Evolutionary conservation across 345 rosid species (phyloP).

Genomic region (Pistacia integerrima): DNA sequence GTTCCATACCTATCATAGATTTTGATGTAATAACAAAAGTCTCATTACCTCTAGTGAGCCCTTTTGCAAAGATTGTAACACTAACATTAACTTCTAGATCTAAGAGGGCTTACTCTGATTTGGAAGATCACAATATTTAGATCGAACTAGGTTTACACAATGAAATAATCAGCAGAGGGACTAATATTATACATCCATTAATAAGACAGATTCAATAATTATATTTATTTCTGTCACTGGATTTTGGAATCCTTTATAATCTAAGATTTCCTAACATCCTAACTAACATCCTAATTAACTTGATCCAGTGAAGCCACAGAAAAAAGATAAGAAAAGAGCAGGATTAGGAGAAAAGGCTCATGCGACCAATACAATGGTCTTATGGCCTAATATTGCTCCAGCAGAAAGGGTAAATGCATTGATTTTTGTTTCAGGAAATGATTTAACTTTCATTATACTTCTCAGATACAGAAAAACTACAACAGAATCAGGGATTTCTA

Average conservation of each 20-base stretch:
- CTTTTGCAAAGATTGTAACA: no score
- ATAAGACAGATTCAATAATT: not conserved
- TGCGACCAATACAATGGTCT: not conserved
- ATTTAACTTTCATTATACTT: not conserved
- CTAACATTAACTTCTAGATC: no score
- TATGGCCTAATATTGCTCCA: not conserved
- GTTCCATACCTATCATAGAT: no score
- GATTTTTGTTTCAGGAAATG: not conserved
- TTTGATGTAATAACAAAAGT: no score
- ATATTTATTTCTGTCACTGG: not conserved
- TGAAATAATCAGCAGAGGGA: not conserved
- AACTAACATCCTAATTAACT: not conserved
- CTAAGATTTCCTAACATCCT: not conserved
- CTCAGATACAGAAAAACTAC: constrained; percentile 5
- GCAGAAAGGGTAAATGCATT: not conserved
- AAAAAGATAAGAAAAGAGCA: not conserved
- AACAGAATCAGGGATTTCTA: not conserved
- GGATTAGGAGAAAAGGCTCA: not conserved
- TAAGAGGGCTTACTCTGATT: no score
- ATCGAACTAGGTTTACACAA: no score
- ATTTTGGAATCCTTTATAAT: not conserved
- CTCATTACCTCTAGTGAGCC: no score
- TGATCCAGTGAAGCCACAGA: not conserved
- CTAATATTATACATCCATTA: not conserved
- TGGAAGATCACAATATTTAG: no score